phyloP scores from a whole-genome alignment of 2,329 filamentous ascomycete species.

The Fusarium tjaetaba region DNA sequence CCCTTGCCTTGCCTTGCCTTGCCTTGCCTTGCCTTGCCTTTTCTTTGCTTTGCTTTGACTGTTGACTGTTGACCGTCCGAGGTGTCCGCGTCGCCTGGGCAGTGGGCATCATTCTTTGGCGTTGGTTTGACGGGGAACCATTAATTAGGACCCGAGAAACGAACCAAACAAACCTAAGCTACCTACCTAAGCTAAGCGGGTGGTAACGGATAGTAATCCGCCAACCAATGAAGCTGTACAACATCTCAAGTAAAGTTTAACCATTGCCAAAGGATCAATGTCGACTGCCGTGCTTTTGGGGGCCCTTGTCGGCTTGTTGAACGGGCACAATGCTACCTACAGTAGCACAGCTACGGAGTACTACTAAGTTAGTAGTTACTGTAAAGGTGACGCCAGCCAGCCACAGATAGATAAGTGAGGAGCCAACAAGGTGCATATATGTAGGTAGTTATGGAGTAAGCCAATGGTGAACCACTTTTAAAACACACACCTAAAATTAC shows the following conservation, averaged over 20 bases:
- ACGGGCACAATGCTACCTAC: background rate
- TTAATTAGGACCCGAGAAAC: slow-evolving; percentile 7
- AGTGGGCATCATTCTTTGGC: background rate
- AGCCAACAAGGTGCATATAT: background rate
- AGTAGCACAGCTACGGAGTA: background rate
- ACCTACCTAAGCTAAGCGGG: background rate
- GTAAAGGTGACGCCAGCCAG: background rate
- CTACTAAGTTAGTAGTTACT: background rate
- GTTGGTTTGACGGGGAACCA: slow-evolving; percentile 17
- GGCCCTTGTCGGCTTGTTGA: background rate
- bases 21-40: no score
- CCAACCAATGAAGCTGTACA: slow-evolving; percentile 2
- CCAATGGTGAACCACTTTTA: slow-evolving; percentile 6
- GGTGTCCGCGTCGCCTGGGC: background rate
- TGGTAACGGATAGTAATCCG: slow-evolving; percentile 4
- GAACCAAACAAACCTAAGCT: slow-evolving; percentile 7
- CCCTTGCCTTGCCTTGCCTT: background rate
- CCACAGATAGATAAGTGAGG: background rate
- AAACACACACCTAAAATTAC: slow-evolving; percentile 3
- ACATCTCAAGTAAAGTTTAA: slow-evolving; percentile 3
- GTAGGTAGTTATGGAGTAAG: background rate
- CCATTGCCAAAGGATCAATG: slow-evolving; percentile 9
- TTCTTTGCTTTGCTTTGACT: background rate
- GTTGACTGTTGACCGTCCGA: background rate
- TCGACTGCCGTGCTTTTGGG: slow-evolving; percentile 8